Conservation (phyloP, 768 basidiomycete genomes). For the Mycena venus region DNA sequence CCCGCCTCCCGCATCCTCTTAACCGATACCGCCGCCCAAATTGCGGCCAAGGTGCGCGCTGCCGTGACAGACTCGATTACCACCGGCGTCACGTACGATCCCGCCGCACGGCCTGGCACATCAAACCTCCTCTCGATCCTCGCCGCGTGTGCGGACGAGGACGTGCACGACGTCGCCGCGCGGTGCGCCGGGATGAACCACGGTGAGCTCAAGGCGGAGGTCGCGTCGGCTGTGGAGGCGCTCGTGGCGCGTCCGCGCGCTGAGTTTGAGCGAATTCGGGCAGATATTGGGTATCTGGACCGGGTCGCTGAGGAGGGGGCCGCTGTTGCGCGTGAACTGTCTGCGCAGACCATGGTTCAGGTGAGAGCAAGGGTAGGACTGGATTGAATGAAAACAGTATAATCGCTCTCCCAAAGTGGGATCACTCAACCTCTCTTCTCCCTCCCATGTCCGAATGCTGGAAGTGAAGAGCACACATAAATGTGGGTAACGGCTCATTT, state of each 20-base stretch:
- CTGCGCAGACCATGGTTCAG: slow-evolving; percentile 72
- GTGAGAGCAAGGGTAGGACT: slow-evolving; percentile 80
- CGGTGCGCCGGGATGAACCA: slow-evolving; percentile 70
- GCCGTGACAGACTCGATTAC: slow-evolving; percentile 88
- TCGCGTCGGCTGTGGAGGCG: slow-evolving; percentile 80
- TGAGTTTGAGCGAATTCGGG: slow-evolving; percentile 75
- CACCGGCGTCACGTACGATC: slow-evolving; percentile 84
- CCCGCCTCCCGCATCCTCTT: slow-evolving; percentile 86
- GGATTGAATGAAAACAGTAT: neutral
- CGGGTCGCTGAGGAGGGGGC: slow-evolving; percentile 76
- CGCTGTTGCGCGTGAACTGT: slow-evolving; percentile 70
- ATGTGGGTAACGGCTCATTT: too few species aligned
- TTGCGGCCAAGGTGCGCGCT: slow-evolving; percentile 77
- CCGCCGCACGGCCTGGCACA: slow-evolving; percentile 82
- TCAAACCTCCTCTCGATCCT: slow-evolving; percentile 87
- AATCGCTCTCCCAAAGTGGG: too few species aligned
- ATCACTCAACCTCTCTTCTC: neutral
- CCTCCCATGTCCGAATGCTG: neutral
- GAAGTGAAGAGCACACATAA: too few species aligned
- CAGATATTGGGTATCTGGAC: slow-evolving; percentile 71
- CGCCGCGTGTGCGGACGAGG: slow-evolving; percentile 73
- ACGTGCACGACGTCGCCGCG: slow-evolving; percentile 59
- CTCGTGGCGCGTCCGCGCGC: slow-evolving; percentile 74
- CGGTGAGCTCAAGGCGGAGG: slow-evolving; percentile 78
- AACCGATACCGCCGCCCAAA: slow-evolving; percentile 76